Conservation (phyloP, 2,329 filamentous ascomycete species). For the Stagonosporopsis vannaccii region DNA sequence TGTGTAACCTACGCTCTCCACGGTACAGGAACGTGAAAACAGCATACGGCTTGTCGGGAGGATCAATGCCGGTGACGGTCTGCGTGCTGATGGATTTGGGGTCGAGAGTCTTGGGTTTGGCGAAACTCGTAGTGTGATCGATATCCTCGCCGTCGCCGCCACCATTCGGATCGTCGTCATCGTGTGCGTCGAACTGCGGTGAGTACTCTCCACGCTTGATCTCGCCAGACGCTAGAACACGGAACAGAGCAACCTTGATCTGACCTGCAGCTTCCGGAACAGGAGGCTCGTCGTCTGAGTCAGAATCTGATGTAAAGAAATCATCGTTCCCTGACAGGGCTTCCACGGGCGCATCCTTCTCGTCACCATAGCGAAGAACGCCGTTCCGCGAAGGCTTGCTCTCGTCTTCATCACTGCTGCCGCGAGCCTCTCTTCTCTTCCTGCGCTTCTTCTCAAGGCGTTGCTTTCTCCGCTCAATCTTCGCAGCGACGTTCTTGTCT, state of each 20-base stretch:
- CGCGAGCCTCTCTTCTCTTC: slow-evolving; percentile 70
- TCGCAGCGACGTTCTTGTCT: slow-evolving; percentile 76
- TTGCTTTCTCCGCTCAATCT: slow-evolving; percentile 68
- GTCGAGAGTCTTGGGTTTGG: slow-evolving; percentile 93
- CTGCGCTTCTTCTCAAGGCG: slow-evolving; percentile 84
- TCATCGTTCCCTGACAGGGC: slow-evolving; percentile 74
- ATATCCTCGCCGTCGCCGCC: slow-evolving; percentile 76
- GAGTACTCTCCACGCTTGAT: slow-evolving; percentile 99
- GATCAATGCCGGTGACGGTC: slow-evolving; percentile 97
- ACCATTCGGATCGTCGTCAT: slow-evolving; percentile 79
- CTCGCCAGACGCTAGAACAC: slow-evolving; percentile 92
- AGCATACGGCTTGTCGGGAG: slow-evolving; percentile 93
- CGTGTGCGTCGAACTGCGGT: slow-evolving; percentile 95
- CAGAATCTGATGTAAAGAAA: slow-evolving; percentile 69
- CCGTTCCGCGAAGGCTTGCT: slow-evolving; percentile 53
- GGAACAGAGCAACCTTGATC: slow-evolving; percentile 97
- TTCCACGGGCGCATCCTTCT: slow-evolving; percentile 78
- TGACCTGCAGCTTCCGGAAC: slow-evolving; percentile 91
- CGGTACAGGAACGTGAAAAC: slow-evolving; percentile 98
- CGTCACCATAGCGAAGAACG: slow-evolving; percentile 81
- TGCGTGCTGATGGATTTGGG: slow-evolving; percentile 98
- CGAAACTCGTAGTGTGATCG: slow-evolving; percentile 97
- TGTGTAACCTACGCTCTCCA: slow-evolving; percentile 77
- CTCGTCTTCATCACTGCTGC: slow-evolving; percentile 58
- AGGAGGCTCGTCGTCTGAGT: slow-evolving; percentile 81